phyloP scores from a whole-genome alignment of 2,329 filamentous ascomycete species.

The Chalaropsis thielavioides region DNA sequence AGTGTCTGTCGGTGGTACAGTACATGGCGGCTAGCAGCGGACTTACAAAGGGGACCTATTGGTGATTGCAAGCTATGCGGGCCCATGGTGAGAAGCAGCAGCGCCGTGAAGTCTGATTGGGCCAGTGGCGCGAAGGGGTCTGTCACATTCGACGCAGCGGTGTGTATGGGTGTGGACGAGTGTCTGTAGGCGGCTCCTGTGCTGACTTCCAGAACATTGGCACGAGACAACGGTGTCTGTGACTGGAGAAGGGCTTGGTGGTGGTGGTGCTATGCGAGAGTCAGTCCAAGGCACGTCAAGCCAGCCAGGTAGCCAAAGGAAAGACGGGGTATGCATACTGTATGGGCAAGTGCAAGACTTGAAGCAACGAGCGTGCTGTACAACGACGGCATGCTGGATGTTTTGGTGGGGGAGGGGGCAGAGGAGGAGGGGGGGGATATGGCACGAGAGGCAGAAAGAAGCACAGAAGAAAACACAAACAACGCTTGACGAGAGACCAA shows the following conservation, averaged over 20 bases:
- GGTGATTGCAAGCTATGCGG: not conserved
- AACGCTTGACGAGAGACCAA: constrained; percentile 3
- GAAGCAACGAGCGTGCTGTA: not conserved
- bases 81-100: not conserved
- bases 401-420: not conserved
- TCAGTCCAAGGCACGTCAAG: not conserved
- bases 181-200: not conserved
- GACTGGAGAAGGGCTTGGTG: not conserved
- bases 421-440: not conserved
- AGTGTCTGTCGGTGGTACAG: not conserved
- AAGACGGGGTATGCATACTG: not conserved
- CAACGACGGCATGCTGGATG: not conserved
- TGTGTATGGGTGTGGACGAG: not conserved
- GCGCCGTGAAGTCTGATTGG: not conserved
- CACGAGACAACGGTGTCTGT: not conserved
- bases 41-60: not conserved
- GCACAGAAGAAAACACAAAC: constrained; percentile 1
- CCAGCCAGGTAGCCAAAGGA: not conserved
- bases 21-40: not conserved
- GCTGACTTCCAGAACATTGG: not conserved
- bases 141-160: not conserved
- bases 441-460: constrained; percentile 6
- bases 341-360: constrained; percentile 6
- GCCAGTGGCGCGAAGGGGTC: not conserved
- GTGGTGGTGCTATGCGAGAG: not conserved